These are phyloP conservation scores for Acacia acuminata DNA, from an alignment of 306 rosid species.

Conservation along the genomic window DNA sequence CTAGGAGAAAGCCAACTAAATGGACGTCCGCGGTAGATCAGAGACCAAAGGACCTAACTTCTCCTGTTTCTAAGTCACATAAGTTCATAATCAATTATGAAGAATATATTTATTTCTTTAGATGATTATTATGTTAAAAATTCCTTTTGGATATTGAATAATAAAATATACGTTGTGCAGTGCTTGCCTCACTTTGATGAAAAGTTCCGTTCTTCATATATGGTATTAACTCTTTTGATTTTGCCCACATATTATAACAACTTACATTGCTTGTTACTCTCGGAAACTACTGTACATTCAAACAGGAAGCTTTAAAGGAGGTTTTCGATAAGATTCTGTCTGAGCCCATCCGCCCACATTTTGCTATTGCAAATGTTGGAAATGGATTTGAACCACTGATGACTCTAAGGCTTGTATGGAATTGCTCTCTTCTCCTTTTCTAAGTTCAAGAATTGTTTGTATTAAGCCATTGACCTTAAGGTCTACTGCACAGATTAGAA, in stretches of 20 bases:
- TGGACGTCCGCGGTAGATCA: background rate
- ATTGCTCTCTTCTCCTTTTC: background rate
- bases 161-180: background rate
- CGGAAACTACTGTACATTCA: slow-evolving; percentile 3
- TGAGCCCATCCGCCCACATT: slow-evolving; percentile 75
- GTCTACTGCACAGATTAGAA: slow-evolving; percentile 42
- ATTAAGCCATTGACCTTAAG: slow-evolving; percentile 18
- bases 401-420: slow-evolving; percentile 52
- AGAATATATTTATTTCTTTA: background rate
- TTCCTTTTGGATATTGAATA: background rate
- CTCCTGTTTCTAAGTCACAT: background rate
- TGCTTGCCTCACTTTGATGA: background rate
- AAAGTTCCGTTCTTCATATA: background rate
- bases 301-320: slow-evolving; percentile 68
- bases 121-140: background rate
- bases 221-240: background rate
- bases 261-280: background rate
- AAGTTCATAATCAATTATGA: background rate
- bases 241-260: background rate
- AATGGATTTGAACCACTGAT: slow-evolving; percentile 40
- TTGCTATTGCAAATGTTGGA: slow-evolving; percentile 62
- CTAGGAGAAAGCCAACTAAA: background rate
- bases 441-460: background rate
- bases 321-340: slow-evolving; percentile 59
- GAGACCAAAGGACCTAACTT: background rate